Conservation (phyloP, 202 grass and related monocot genomes). For the Tripidium arundinaceum region DNA sequence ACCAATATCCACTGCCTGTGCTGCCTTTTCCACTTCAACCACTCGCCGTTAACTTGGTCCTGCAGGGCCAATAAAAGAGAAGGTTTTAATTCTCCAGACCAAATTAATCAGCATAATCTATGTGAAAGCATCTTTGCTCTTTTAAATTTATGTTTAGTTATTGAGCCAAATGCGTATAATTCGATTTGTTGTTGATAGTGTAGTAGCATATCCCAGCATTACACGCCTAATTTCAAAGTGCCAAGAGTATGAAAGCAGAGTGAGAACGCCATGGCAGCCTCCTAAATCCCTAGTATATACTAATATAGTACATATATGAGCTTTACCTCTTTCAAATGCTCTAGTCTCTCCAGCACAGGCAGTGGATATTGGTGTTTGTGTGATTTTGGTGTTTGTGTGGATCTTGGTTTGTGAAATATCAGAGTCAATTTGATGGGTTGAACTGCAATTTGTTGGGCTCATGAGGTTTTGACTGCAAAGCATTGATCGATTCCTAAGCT, state of each 20-base stretch:
- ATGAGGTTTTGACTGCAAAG: no score
- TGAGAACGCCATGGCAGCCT: background rate
- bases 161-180: background rate
- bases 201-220: background rate
- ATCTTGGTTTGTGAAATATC: no score
- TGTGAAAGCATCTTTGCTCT: background rate
- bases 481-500: no score
- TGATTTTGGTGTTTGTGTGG: no score
- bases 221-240: background rate
- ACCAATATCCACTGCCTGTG: no score
- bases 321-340: constrained; percentile 85
- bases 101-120: background rate
- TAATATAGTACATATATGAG: background rate
- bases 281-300: background rate
- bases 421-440: no score
- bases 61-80: constrained; percentile 27
- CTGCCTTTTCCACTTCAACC: no score
- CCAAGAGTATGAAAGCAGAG: background rate
- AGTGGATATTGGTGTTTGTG: no score
- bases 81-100: background rate
- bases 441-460: no score
- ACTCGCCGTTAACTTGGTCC: constrained; percentile 96
- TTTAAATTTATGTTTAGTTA: background rate
- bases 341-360: constrained; percentile 78
- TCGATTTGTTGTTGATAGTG: background rate